These are phyloP conservation scores for Metroxylon sagu DNA, from an alignment of 176 grass and related monocot species.

Conservation along the genomic window DNA sequence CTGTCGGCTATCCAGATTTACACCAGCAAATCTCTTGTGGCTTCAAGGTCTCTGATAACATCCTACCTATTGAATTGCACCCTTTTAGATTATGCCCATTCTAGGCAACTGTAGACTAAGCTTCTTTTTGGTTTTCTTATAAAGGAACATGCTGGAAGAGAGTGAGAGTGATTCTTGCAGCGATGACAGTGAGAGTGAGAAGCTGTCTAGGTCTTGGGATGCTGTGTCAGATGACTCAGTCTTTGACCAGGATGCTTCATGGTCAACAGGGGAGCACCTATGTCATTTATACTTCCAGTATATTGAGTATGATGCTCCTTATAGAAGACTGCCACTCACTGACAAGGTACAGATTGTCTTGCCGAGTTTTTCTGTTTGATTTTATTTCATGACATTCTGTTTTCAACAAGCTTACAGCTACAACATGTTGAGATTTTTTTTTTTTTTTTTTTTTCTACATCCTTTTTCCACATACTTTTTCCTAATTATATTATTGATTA, in stretches of 20 bases:
- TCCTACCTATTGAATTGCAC: too few relatives aligned
- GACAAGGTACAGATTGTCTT: slow-evolving; percentile 38
- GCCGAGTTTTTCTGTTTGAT: slow-evolving; percentile 1
- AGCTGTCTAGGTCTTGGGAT: slow-evolving; percentile 49
- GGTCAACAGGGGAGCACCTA: slow-evolving; percentile 18
- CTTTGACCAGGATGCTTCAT: slow-evolving; percentile 14
- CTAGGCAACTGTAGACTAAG: slow-evolving; percentile 2
- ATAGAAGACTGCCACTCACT: slow-evolving; percentile 39
- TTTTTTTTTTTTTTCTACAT: too few relatives aligned
- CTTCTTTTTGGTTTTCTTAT: not conserved
- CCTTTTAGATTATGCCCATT: not conserved
- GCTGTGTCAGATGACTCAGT: slow-evolving; percentile 31
- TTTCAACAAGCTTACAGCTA: too few relatives aligned
- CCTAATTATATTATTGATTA: not conserved
- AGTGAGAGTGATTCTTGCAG: slow-evolving; percentile 70
- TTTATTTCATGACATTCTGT: not conserved
- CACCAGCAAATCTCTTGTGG: slow-evolving; percentile 30
- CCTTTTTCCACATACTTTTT: too few relatives aligned
- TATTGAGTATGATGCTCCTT: slow-evolving; percentile 48
- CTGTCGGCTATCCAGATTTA: slow-evolving; percentile 70
- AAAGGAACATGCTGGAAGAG: slow-evolving; percentile 18
- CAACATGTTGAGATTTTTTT: too few relatives aligned
- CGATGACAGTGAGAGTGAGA: slow-evolving; percentile 41
- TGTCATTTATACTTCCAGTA: slow-evolving; percentile 45
- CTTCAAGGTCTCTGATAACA: slow-evolving; percentile 22